phyloP scores from a whole-genome alignment of 441 rosid genomes.

The Gossypium trilobum region DNA sequence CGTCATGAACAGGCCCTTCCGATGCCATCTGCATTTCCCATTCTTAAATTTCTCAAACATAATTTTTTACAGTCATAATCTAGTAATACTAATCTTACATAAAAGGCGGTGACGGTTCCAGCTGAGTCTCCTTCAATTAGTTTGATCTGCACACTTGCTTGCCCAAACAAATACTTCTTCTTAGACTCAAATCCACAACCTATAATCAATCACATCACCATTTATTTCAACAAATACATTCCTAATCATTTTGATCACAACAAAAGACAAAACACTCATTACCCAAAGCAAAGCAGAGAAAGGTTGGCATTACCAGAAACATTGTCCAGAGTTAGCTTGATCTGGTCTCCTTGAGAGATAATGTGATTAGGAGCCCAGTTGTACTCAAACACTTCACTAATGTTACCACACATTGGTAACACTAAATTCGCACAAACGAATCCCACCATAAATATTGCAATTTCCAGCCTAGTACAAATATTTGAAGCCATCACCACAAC shows the following conservation, averaged over 20 bases:
- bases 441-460: not conserved
- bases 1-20: constrained; percentile 8
- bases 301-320: not conserved
- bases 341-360: constrained; percentile 3
- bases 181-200: constrained; percentile 13
- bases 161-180: constrained; percentile 9
- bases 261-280: not conserved
- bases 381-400: constrained; percentile 3
- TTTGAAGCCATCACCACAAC: not conserved
- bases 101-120: constrained; percentile 10
- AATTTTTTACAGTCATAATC: no score
- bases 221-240: not conserved
- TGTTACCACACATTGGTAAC: not conserved
- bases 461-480: not conserved
- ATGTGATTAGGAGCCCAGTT: constrained; percentile 11
- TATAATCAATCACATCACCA: not conserved
- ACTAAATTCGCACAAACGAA: not conserved
- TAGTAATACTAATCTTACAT: not conserved
- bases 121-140: constrained; percentile 11
- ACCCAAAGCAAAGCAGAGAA: not conserved
- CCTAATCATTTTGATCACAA: not conserved
- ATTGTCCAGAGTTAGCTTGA: constrained; percentile 7
- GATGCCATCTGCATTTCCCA: constrained; percentile 8
- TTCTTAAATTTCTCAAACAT: not conserved
- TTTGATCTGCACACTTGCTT: constrained; percentile 10